Evolutionary conservation across 2,329 filamentous ascomycete species (phyloP).

Genomic region (Neofusicoccum cordaticola): DNA sequence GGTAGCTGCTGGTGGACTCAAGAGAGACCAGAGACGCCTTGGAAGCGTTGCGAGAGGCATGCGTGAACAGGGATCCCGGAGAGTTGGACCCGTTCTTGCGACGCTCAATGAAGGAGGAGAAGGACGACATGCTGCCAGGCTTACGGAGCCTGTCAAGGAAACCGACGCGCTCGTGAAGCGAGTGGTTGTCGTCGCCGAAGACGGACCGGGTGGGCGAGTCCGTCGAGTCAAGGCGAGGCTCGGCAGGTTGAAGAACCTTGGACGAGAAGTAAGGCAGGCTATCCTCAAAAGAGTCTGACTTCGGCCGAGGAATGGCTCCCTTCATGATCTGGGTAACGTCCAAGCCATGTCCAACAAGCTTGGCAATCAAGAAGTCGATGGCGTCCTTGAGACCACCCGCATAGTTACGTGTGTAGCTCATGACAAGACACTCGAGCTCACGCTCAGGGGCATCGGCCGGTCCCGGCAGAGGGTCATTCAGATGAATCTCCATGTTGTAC

Average conservation of each 20-base stretch:
- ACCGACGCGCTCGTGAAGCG: constrained; percentile 64
- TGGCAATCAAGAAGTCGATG: constrained; percentile 86
- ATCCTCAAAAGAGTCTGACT: constrained; percentile 98
- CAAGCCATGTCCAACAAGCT: constrained; percentile 84
- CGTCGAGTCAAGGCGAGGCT: constrained; percentile 68
- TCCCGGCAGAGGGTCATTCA: constrained; percentile 53
- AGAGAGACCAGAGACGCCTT: constrained; percentile 95
- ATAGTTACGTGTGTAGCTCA: constrained; percentile 88
- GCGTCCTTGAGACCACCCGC: constrained; percentile 92
- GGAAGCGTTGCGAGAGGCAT: constrained; percentile 80
- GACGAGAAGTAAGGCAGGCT: constrained; percentile 96
- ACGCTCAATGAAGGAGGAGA: constrained; percentile 92
- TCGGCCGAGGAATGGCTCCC: constrained; percentile 93
- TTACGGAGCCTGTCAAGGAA: constrained; percentile 92
- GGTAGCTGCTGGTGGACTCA: constrained; percentile 90
- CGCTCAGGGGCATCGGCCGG: constrained; percentile 41
- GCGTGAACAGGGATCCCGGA: constrained; percentile 78
- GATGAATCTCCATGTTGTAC: constrained; percentile 83
- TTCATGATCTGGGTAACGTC: constrained; percentile 77
- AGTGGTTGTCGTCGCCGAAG: constrained; percentile 76
- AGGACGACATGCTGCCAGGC: constrained; percentile 88
- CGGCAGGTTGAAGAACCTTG: constrained; percentile 90
- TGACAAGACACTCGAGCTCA: constrained; percentile 45
- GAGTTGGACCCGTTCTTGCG: constrained; percentile 91
- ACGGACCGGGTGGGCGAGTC: constrained; percentile 86